Evolutionary conservation across 768 basidiomycete genomes (phyloP).

Genomic region (Russula sp.): DNA sequence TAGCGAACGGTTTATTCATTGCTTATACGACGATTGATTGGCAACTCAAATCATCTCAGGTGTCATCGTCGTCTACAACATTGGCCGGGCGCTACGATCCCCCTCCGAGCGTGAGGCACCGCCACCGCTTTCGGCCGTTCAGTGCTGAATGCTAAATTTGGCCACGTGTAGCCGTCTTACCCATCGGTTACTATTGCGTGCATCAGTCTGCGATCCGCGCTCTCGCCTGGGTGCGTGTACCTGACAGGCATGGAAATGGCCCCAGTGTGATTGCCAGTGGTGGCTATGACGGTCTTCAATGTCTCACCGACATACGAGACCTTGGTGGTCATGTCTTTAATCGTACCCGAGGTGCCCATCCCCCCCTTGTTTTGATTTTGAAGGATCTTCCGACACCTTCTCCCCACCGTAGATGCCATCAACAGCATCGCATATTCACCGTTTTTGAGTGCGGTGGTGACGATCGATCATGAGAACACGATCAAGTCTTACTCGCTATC

Average conservation of each 20-base stretch:
- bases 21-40: background rate
- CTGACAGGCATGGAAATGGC: slow-evolving; percentile 46
- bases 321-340: slow-evolving; percentile 61
- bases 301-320: slow-evolving; percentile 72
- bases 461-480: slow-evolving; percentile 77
- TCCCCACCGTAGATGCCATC: slow-evolving; percentile 50
- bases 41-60: slow-evolving; percentile 30
- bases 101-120: slow-evolving; percentile 4
- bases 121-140: background rate
- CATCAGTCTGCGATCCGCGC: slow-evolving; percentile 79
- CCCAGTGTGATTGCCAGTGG: slow-evolving; percentile 71
- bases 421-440: slow-evolving; percentile 59
- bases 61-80: slow-evolving; percentile 49
- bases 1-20: slow-evolving; percentile 58
- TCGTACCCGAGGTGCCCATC: slow-evolving; percentile 57
- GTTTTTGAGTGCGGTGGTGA: slow-evolving; percentile 60
- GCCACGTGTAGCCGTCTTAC: slow-evolving; percentile 37
- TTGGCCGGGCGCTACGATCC: slow-evolving; percentile 28
- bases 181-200: slow-evolving; percentile 62
- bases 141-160: background rate
- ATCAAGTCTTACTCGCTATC: slow-evolving; percentile 69
- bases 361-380: background rate
- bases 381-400: background rate
- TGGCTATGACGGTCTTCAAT: slow-evolving; percentile 74
- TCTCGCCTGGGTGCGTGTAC: slow-evolving; percentile 66